Conservation (phyloP, 192 early-diverging fungal genomes). For the Funneliformis mosseae region DNA sequence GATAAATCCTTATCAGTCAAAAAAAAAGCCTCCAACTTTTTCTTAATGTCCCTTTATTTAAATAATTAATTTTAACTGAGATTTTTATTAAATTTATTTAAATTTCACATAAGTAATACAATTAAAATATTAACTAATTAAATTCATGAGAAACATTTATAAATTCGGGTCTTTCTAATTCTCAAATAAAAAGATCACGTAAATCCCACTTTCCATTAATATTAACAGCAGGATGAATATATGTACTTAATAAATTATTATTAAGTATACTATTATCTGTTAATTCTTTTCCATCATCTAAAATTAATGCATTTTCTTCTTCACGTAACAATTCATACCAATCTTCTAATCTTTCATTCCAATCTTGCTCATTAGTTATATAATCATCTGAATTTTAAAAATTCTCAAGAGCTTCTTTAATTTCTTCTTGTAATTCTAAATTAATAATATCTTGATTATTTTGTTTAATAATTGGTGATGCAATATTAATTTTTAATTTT, state of each 20-base stretch:
- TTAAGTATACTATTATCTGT: neutral
- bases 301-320: neutral
- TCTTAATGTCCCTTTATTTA: too few species aligned
- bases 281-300: neutral
- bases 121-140: too few species aligned
- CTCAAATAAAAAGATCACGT: neutral
- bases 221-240: slow-evolving; percentile 4
- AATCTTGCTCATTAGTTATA: neutral
- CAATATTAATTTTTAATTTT: neutral
- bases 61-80: too few species aligned
- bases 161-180: too few species aligned
- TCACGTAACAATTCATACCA: slow-evolving; percentile 11
- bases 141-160: too few species aligned
- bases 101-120: too few species aligned
- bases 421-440: neutral
- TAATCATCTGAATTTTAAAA: neutral
- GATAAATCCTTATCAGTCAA: too few species aligned
- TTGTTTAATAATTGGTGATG: neutral
- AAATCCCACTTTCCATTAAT: slow-evolving; percentile 4
- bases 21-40: too few species aligned
- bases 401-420: neutral
- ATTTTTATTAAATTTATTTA: too few species aligned
- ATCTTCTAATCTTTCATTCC: neutral
- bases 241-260: slow-evolving; percentile 18
- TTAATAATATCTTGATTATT: neutral